Base-by-base conservation (phyloP, 2,329 filamentous ascomycete genomes). In the Sclerotinia minor region DNA sequence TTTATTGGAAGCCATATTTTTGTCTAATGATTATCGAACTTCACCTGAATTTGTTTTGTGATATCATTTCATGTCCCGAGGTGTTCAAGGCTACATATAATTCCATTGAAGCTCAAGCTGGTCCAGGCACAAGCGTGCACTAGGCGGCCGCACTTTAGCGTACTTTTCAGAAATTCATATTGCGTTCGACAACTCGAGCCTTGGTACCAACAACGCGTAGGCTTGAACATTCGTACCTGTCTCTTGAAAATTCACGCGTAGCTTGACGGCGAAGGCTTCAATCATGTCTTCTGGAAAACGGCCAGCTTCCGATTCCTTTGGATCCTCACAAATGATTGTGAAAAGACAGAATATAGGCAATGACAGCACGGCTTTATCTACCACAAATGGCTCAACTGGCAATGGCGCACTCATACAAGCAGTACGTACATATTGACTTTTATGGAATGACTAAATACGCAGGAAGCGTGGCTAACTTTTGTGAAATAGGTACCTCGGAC, bases 231-330 rank as follows among this genome's bases (percentile, higher is more conserved):
- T 24, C 29, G 21, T 52, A 49, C n/a, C 4, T 26, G 17, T 44
- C 41, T 52, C 32, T 44, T 19, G 19, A 24, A 24, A 44, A 38
- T 19, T 29, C 19, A 60, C 54, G 44, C 45, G 64, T 41, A 49
- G 45, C 35, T 55, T 41, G 17, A 38, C 44, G 17, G 38, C 24
- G 35, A 5, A 41, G 60, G 11, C 19, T 45, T 49, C 9, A 68
- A 75, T 68, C 69, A 97, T 97, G 94, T 92, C 93, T 45, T 86
- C 91, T 71, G 94, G 96, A 80, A 98, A 99, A 82, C 88, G 95
- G 77, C 91, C 93, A 69, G 93, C 94, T n/a, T 89, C 91, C 70
- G 90, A 91, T 73, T 90, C 92, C 69, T 94, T 94, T 73, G 87
- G 89, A 75, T 87, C 88, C 32, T 88, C 89, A 60, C 92, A 96